phyloP scores from a whole-genome alignment of 2,329 filamentous ascomycete genomes.

The Neonectria punicea region DNA sequence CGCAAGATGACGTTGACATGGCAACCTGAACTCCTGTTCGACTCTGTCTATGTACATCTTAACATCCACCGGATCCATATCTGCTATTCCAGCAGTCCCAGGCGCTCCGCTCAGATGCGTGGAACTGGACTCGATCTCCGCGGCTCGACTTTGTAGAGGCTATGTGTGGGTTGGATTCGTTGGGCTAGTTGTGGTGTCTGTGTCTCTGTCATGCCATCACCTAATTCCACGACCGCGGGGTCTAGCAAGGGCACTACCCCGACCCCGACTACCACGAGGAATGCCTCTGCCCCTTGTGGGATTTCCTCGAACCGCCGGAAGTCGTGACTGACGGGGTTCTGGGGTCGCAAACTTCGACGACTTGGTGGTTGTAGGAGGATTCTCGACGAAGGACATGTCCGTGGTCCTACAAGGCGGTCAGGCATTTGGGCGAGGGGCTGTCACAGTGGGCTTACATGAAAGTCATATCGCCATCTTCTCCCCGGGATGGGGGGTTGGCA shows the following conservation, averaged over 20 bases:
- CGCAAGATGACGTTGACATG: constrained; percentile 48
- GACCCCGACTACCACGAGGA: constrained; percentile 46
- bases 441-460: constrained; percentile 72
- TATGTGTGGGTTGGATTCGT: background rate
- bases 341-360: constrained; percentile 59
- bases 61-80: background rate
- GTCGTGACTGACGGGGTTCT: constrained; percentile 57
- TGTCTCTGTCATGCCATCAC: constrained; percentile 45
- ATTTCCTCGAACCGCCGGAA: constrained; percentile 57
- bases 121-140: background rate
- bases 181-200: background rate
- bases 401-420: constrained; percentile 72
- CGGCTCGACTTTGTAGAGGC: background rate
- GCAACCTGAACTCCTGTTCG: constrained; percentile 37
- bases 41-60: constrained; percentile 17
- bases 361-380: constrained; percentile 71
- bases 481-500: constrained; percentile 40
- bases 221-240: constrained; percentile 58
- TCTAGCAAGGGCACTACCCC: constrained; percentile 58
- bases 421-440: constrained; percentile 11
- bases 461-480: constrained; percentile 76
- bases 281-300: constrained; percentile 46
- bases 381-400: constrained; percentile 90
- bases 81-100: background rate
- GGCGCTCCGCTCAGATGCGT: background rate